Evolutionary conservation across 805 yeast genomes (phyloP).

Genomic region (Cyberlindnera euphorbiiphila): DNA sequence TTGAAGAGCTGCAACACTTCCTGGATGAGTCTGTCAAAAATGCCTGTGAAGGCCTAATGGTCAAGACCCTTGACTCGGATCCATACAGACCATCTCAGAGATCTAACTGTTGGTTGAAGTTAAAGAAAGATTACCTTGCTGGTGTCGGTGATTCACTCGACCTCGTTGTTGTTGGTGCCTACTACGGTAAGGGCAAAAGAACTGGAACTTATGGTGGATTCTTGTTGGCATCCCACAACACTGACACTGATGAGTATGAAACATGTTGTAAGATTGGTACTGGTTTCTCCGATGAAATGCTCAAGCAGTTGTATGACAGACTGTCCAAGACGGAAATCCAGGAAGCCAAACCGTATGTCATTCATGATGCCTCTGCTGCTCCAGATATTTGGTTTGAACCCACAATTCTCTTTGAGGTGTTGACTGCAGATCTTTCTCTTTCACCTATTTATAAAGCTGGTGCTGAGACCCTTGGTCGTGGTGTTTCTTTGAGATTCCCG

Average conservation of each 20-base stretch:
- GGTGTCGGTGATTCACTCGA: slow-evolving; percentile 97
- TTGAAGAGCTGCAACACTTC: slow-evolving; percentile 74
- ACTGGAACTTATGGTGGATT: slow-evolving; percentile 96
- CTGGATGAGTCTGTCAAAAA: slow-evolving; percentile 86
- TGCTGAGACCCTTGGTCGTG: slow-evolving; percentile 64
- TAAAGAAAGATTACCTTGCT: slow-evolving; percentile 90
- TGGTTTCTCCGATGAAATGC: slow-evolving; percentile 86
- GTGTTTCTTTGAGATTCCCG: slow-evolving; percentile 86
- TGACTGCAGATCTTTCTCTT: slow-evolving; percentile 85
- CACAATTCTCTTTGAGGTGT: slow-evolving; percentile 73
- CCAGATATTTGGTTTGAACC: slow-evolving; percentile 98
- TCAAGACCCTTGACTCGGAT: slow-evolving; percentile 75
- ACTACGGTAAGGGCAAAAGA: slow-evolving; percentile 89
- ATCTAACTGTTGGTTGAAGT: slow-evolving; percentile 90
- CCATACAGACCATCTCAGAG: slow-evolving; percentile 96
- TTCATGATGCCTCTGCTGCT: slow-evolving; percentile 65
- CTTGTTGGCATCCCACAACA: slow-evolving; percentile 82
- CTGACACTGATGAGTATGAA: slow-evolving; percentile 88
- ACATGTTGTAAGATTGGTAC: slow-evolving; percentile 97
- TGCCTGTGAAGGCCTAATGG: slow-evolving; percentile 95
- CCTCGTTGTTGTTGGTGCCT: slow-evolving; percentile 90
- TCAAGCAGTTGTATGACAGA: slow-evolving; percentile 53
- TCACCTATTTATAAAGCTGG: slow-evolving; percentile 92
- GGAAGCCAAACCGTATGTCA: slow-evolving; percentile 62
- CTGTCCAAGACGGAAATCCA: slow-evolving; percentile 65